phyloP scores from a whole-genome alignment of 2,329 filamentous ascomycete species.

The Akanthomyces muscarius region DNA sequence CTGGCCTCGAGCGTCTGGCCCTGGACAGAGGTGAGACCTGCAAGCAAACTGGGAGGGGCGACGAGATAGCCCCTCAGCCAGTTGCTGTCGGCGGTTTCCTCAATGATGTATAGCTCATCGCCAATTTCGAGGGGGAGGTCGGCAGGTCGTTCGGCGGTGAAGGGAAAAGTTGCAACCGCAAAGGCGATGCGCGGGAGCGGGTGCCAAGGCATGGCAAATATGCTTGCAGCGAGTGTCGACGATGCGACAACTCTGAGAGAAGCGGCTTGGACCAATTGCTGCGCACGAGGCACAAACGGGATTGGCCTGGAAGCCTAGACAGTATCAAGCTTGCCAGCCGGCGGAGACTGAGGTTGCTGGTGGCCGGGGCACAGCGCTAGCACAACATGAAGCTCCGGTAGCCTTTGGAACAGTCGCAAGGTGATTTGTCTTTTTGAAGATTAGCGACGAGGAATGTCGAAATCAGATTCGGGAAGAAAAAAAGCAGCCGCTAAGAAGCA shows the following conservation, averaged over 20 bases:
- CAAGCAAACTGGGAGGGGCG: constrained; percentile 86
- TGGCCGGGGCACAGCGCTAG: constrained; percentile 6
- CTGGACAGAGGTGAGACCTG: constrained; percentile 83
- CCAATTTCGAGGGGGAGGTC: constrained; percentile 96
- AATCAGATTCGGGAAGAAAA: not conserved
- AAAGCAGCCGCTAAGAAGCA: not conserved
- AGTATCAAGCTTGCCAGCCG: constrained; percentile 3
- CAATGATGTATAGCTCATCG: constrained; percentile 98
- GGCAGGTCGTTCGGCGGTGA: constrained; percentile 77
- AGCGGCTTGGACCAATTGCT: constrained; percentile 2
- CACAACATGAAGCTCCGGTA: constrained; percentile 17
- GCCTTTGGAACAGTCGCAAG: not conserved
- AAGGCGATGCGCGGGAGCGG: constrained; percentile 96
- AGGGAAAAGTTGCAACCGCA: constrained; percentile 93
- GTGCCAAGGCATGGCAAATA: constrained; percentile 80
- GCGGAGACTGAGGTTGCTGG: constrained; percentile 14
- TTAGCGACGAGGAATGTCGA: not conserved
- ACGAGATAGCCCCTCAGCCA: constrained; percentile 97
- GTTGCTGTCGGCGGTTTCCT: constrained; percentile 84
- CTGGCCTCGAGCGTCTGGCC: constrained; percentile 92
- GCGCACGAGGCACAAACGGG: not conserved
- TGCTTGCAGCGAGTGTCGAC: constrained; percentile 3
- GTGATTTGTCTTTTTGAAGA: not conserved
- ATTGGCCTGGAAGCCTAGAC: not conserved
- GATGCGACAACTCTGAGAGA: constrained; percentile 13